Evolutionary conservation across 352 stramenopile genomes (phyloP), one percentile per base, ranked within the genome.

Genomic region (Globisporangium lucens): DNA sequence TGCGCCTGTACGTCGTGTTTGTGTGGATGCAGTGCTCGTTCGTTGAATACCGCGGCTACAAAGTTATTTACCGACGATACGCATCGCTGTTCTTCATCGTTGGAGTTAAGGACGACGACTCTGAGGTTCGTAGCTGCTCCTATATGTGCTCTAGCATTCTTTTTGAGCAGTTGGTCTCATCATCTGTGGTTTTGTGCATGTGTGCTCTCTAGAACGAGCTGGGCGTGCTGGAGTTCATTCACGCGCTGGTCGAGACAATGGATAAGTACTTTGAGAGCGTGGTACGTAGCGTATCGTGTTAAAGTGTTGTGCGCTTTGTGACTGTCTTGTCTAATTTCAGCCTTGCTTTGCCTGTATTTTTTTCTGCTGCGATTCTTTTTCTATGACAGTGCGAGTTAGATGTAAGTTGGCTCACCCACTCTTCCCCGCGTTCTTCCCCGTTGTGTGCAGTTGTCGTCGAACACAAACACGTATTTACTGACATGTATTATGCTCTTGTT

Each of bases 81-180:
- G 98, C 98, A 51, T 99, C 96, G 68, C 84, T 99, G 8, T 99
- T 99, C 81, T 99, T 99, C 86, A 99, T 99, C 77, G 97, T 99
- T 10, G 98, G 98, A 53, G 94, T 98, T 41, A 98, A 99, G 77
- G 77, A 98, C 65, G 94, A 98, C 72, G 90, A 97, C 75, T 94
- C 82, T 62, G 92, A 97, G 76, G 90, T 93, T 49, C 36, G 66
- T 69, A 27, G 55, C 33, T 29, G 29, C 55, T 35, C 10, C 51
- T 46, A 6, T 55, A 33, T 30, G 3, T 20, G 1, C 12, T 35
- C 9, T 63, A 52, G 35, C 0, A 20, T 29, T 7, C 0, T 8
- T 4, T 36, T 33, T 13, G 7, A 55, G n/a, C 22, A 12, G 7
- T 43, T 24, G 24, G 27, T 38, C 20, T 65, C 9, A 43, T 29